A percentile compares a stretch with the other conserved stretches of the same genome.
phyloP scores from a whole-genome alignment of 2,329 filamentous ascomycete species.

The Xylaria sp. region DNA sequence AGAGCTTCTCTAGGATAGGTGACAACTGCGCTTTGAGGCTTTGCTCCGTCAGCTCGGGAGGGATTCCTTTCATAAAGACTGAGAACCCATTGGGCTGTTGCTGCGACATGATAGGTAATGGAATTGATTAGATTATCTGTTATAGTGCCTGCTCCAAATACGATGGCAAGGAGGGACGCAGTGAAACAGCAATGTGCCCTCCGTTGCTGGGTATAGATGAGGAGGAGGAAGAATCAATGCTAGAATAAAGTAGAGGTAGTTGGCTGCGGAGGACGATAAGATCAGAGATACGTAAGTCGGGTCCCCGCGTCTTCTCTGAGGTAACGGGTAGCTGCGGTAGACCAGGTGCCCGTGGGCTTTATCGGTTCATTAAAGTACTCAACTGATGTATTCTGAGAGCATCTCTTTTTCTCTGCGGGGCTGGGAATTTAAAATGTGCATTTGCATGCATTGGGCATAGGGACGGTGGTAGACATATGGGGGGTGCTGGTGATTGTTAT shows the following conservation, averaged over 20 bases:
- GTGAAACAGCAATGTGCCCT: neutral
- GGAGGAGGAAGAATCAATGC: neutral
- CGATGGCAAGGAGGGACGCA: neutral
- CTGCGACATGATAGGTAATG: slow-evolving; percentile 21
- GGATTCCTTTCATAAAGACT: slow-evolving; percentile 52
- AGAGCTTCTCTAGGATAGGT: slow-evolving; percentile 47
- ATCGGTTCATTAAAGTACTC: neutral
- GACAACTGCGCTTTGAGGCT: slow-evolving; percentile 47
- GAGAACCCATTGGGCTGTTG: slow-evolving; percentile 46
- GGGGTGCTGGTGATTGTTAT: too few species aligned
- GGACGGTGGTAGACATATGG: too few species aligned
- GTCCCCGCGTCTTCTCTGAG: neutral
- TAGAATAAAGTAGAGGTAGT: neutral
- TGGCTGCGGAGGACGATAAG: too few species aligned
- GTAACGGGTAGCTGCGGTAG: neutral
- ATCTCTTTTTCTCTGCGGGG: neutral
- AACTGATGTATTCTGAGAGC: neutral
- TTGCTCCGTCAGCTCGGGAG: slow-evolving; percentile 46
- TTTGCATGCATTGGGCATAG: too few species aligned
- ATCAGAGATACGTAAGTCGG: too few species aligned
- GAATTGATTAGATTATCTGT: neutral
- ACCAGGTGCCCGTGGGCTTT: neutral
- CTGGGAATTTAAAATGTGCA: neutral
- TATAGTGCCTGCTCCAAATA: neutral
- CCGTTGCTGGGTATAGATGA: neutral